Percentiles rank a stretch among this genome's conserved stretches.
These are phyloP conservation scores for Camelina sativa DNA, from an alignment of 345 rosid species.

Conservation along the genomic window DNA sequence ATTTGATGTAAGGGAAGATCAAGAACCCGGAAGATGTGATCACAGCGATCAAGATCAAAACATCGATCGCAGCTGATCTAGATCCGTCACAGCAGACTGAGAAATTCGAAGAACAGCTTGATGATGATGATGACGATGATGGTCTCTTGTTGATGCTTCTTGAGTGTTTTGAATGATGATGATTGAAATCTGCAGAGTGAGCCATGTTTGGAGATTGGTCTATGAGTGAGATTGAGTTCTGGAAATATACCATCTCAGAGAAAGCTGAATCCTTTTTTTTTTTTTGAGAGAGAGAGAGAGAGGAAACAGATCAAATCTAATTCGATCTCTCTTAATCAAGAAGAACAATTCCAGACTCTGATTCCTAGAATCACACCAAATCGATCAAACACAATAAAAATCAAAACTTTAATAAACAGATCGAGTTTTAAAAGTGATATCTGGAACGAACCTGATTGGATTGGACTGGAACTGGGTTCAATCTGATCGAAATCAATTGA, in stretches of 20 bases:
- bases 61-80: constrained; percentile 76
- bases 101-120: constrained; percentile 37
- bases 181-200: constrained; percentile 52
- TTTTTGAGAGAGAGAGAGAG: not conserved
- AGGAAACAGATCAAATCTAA: constrained; percentile 6
- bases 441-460: constrained; percentile 23
- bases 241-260: constrained; percentile 80
- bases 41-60: constrained; percentile 73
- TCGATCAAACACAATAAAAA: constrained; percentile 3
- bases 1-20: constrained; percentile 67
- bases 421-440: not conserved
- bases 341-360: constrained; percentile 20
- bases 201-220: constrained; percentile 73
- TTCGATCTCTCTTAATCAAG: not conserved
- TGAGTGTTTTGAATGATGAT: constrained; percentile 36
- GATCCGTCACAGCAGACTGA: constrained; percentile 63
- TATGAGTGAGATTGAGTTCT: constrained; percentile 74
- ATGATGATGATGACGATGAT: constrained; percentile 14
- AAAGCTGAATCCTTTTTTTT: constrained; percentile 15
- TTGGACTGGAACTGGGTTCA: constrained; percentile 19
- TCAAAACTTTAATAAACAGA: constrained; percentile 19
- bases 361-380: constrained; percentile 1
- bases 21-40: constrained; percentile 73
- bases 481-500: constrained; percentile 33
- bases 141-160: constrained; percentile 50